These are phyloP conservation scores for Kwoniella heveanensis DNA, from an alignment of 768 basidiomycete species.

Conservation along the genomic window DNA sequence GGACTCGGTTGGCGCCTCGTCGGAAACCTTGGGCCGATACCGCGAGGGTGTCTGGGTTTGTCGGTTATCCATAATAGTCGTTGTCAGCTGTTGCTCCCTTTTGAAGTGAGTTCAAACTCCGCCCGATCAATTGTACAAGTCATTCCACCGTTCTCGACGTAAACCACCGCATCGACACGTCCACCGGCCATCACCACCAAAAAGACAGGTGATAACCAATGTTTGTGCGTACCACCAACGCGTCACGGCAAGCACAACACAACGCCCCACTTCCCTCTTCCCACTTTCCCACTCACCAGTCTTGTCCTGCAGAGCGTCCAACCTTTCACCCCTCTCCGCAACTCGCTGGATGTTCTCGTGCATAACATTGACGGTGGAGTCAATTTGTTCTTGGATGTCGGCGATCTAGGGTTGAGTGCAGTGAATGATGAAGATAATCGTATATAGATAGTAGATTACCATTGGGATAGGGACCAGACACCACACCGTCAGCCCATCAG, in stretches of 20 bases:
- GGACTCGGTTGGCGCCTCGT: constrained; percentile 91
- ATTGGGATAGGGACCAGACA: background rate
- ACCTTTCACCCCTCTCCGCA: constrained; percentile 88
- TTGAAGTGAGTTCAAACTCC: too few relatives aligned
- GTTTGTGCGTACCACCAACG: background rate
- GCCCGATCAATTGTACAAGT: too few relatives aligned
- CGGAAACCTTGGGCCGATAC: constrained; percentile 99
- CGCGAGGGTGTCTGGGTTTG: constrained; percentile 88
- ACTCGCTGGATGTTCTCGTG: constrained; percentile 90
- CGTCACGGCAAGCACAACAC: too few relatives aligned
- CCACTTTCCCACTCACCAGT: constrained; percentile 68
- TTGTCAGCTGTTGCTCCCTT: background rate
- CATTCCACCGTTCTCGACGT: too few relatives aligned
- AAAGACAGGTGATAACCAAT: background rate
- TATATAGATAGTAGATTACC: too few relatives aligned
- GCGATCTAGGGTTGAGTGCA: constrained; percentile 65
- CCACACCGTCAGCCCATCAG: too few relatives aligned
- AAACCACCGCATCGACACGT: too few relatives aligned
- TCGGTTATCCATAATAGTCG: too few relatives aligned
- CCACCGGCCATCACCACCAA: too few relatives aligned
- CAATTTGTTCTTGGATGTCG: constrained; percentile 89
- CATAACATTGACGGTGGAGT: constrained; percentile 97
- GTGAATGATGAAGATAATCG: background rate
- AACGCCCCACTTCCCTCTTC: too few relatives aligned
- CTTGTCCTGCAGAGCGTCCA: constrained; percentile 95